Evolutionary conservation across 1,284 basidiomycete genomes (phyloP).

Genomic region (Rhodotorula sp.): DNA sequence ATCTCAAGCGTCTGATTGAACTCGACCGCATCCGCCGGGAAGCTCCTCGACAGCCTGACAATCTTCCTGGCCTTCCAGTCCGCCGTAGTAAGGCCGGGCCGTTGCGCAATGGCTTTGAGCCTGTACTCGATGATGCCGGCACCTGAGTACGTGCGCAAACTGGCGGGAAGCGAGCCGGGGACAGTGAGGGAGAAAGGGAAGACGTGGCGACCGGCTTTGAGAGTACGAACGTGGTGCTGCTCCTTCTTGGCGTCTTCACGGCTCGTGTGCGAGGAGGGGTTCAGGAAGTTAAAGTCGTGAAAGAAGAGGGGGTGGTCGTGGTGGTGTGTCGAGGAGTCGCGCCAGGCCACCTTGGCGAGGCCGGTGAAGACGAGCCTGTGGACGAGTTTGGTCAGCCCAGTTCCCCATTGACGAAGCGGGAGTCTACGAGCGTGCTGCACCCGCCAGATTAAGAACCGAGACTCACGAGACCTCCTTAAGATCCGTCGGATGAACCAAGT

Average conservation of each 20-base stretch:
- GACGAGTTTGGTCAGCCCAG: neutral
- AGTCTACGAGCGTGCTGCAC: no score
- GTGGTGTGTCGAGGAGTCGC: slow-evolving; percentile 36
- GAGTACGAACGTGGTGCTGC: slow-evolving; percentile 72
- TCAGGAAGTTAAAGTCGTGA: slow-evolving; percentile 39
- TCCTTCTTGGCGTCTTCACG: slow-evolving; percentile 54
- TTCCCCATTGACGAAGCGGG: neutral
- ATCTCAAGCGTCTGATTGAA: slow-evolving; percentile 89
- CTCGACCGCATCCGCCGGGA: slow-evolving; percentile 77
- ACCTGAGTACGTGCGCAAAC: slow-evolving; percentile 59
- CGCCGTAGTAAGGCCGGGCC: slow-evolving; percentile 61
- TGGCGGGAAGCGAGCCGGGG: slow-evolving; percentile 77
- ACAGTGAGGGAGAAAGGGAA: slow-evolving; percentile 87
- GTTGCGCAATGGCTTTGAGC: slow-evolving; percentile 73
- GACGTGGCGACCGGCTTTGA: slow-evolving; percentile 76
- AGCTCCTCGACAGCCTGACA: slow-evolving; percentile 69
- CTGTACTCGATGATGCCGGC: slow-evolving; percentile 74
- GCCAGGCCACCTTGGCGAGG: slow-evolving; percentile 52
- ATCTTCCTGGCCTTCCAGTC: slow-evolving; percentile 66
- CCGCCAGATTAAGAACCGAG: neutral
- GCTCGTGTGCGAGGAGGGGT: slow-evolving; percentile 38
- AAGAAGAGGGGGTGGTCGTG: slow-evolving; percentile 41
- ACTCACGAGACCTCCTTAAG: slow-evolving; percentile 67
- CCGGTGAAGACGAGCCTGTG: slow-evolving; percentile 71
- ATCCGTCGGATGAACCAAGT: slow-evolving; percentile 73